Evolutionary conservation across 2,329 filamentous ascomycete species (phyloP).

Genomic region (Epichloe aotearoae): DNA sequence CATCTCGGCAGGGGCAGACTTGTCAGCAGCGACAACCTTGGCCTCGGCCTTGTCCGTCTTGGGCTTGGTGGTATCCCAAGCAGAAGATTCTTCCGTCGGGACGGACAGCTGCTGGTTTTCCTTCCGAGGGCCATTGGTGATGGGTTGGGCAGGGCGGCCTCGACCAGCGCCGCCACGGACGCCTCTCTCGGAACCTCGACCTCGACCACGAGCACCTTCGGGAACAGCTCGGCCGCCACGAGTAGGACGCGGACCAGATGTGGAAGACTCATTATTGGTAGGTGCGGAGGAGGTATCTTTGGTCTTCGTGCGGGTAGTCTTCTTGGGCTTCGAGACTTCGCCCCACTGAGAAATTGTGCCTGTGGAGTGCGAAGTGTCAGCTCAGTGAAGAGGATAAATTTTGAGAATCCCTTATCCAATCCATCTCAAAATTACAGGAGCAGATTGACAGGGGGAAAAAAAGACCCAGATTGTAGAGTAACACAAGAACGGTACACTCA

Average conservation of each 20-base stretch:
- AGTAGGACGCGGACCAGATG: slow-evolving; percentile 31
- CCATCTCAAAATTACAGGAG: too few species aligned
- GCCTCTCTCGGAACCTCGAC: slow-evolving; percentile 49
- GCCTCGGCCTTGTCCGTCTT: slow-evolving; percentile 21
- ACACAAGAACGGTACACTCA: neutral
- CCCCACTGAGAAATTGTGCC: slow-evolving; percentile 73
- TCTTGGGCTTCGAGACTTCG: slow-evolving; percentile 70
- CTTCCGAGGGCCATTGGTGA: slow-evolving; percentile 49
- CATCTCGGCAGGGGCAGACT: slow-evolving; percentile 22
- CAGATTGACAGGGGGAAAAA: too few species aligned
- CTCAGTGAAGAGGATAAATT: neutral
- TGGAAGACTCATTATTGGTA: slow-evolving; percentile 32
- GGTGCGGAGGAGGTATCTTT: slow-evolving; percentile 47
- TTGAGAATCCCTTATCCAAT: too few species aligned
- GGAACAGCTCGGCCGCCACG: slow-evolving; percentile 49
- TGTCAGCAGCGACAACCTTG: slow-evolving; percentile 18
- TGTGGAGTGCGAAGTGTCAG: slow-evolving; percentile 22
- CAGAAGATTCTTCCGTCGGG: slow-evolving; percentile 54
- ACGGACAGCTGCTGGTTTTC: slow-evolving; percentile 45
- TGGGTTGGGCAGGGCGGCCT: slow-evolving; percentile 43
- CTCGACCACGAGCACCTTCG: slow-evolving; percentile 50
- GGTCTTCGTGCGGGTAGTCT: slow-evolving; percentile 60
- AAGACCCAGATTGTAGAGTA: too few species aligned
- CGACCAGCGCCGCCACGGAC: slow-evolving; percentile 40
- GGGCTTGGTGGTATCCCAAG: slow-evolving; percentile 31